A percentile compares a stretch with the other conserved stretches of the same genome.
phyloP scores from a whole-genome alignment of 2,329 filamentous ascomycete genomes.

The Colletotrichum costaricense region DNA sequence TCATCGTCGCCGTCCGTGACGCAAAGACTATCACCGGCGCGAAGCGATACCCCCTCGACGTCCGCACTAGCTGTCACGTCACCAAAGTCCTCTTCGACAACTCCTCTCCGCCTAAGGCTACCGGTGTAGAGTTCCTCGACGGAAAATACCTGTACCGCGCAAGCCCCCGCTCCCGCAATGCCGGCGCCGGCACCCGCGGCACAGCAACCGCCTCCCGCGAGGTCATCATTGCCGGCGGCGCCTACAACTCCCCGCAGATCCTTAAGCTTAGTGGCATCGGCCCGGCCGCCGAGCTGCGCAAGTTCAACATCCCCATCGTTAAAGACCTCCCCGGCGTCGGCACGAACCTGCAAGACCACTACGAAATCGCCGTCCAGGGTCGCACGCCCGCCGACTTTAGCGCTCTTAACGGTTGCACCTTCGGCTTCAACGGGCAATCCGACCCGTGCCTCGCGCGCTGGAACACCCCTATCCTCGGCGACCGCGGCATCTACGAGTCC shows the following conservation, averaged over 20 bases:
- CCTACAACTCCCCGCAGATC: constrained; percentile 65
- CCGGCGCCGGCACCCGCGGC: constrained; percentile 33
- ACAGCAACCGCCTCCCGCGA: constrained; percentile 53
- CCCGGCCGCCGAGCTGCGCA: constrained; percentile 51
- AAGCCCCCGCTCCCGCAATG: constrained; percentile 48
- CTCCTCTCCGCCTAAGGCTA: constrained; percentile 52
- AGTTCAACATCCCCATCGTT: constrained; percentile 55
- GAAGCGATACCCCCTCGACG: constrained; percentile 66
- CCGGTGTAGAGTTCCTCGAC: constrained; percentile 61
- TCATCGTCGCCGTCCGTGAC: constrained; percentile 62
- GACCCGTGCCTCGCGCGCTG: constrained; percentile 48
- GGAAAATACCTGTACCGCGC: constrained; percentile 59
- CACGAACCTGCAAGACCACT: constrained; percentile 69
- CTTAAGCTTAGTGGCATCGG: constrained; percentile 63
- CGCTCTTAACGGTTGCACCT: constrained; percentile 45
- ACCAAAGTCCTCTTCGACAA: constrained; percentile 58
- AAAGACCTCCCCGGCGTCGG: constrained; percentile 69
- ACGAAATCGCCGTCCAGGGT: constrained; percentile 58
- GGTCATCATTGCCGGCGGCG: constrained; percentile 61
- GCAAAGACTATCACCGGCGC: constrained; percentile 60
- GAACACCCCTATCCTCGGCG: constrained; percentile 50
- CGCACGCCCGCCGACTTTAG: constrained; percentile 52
- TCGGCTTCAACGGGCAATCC: constrained; percentile 42
- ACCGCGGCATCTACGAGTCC: constrained; percentile 48
- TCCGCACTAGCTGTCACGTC: constrained; percentile 59